Conservation (phyloP, 257 asterid genomes). For the Scutellaria galericulata region DNA sequence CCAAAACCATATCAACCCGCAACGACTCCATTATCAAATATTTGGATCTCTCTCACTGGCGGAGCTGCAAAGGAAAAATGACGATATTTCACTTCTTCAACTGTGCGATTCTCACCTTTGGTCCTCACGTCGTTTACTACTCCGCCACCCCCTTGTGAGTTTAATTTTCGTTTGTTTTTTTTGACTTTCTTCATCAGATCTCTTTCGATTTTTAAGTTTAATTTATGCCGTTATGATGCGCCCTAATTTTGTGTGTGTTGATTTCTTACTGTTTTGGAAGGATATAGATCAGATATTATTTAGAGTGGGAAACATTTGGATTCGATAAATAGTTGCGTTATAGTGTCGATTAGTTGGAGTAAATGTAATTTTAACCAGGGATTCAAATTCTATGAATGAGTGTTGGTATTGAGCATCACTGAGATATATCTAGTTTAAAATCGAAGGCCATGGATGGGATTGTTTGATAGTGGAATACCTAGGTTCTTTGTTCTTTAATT, state of each 20-base stretch:
- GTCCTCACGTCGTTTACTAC: conserved; percentile 98
- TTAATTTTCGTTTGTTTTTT: not conserved
- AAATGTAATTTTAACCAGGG: not conserved
- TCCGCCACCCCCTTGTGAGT: conserved; percentile 96
- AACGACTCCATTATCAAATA: conserved; percentile 24
- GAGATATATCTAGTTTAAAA: conserved; percentile 11
- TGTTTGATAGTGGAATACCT: conserved; percentile 18
- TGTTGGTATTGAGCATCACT: conserved; percentile 12
- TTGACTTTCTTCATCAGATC: conserved; percentile 37
- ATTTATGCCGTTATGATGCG: not conserved
- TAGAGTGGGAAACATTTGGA: conserved; percentile 9
- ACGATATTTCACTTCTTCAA: conserved; percentile 94
- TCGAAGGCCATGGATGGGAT: not conserved
- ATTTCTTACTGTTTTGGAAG: conserved; percentile 2
- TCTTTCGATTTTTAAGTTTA: conserved; percentile 8
- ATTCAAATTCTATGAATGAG: conserved; percentile 11
- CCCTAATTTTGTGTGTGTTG: not conserved
- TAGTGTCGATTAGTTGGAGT: not conserved
- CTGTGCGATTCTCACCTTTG: conserved; percentile 96
- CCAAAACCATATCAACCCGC: conserved; percentile 12
- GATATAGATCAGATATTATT: conserved; percentile 4
- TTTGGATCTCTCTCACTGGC: conserved; percentile 37
- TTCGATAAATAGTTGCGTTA: not conserved
- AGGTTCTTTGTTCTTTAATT: not conserved
- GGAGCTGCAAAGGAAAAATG: conserved; percentile 44